Conservation (phyloP, 2,329 filamentous ascomycete species). For the Huntiella omanensis region DNA sequence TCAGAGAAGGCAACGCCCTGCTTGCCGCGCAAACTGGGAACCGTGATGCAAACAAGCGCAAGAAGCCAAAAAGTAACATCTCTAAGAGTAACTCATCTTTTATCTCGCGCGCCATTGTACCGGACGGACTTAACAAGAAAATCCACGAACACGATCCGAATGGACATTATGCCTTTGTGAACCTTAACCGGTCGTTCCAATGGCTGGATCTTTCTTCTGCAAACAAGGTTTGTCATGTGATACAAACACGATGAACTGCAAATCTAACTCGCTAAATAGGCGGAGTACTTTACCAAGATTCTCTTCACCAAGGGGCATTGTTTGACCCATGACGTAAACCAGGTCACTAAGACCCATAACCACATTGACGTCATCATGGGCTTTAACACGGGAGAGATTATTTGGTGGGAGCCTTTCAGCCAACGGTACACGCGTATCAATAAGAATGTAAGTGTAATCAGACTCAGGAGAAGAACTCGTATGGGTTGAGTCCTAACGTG, state of each 20-base stretch:
- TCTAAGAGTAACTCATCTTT: slow-evolving; percentile 98
- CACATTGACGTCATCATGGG: slow-evolving; percentile 90
- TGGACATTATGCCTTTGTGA: slow-evolving; percentile 79
- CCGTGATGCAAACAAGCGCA: slow-evolving; percentile 59
- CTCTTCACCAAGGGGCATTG: slow-evolving; percentile 93
- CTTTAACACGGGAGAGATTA: slow-evolving; percentile 89
- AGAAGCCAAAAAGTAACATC: slow-evolving; percentile 96
- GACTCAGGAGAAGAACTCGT: background rate
- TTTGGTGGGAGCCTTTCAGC: slow-evolving; percentile 96
- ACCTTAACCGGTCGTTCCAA: slow-evolving; percentile 87
- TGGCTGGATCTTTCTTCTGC: slow-evolving; percentile 79
- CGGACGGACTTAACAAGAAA: slow-evolving; percentile 63
- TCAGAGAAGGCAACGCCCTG: slow-evolving; percentile 71
- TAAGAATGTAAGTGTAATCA: slow-evolving; percentile 49
- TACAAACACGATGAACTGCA: background rate
- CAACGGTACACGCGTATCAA: slow-evolving; percentile 92
- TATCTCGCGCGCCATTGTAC: slow-evolving; percentile 86
- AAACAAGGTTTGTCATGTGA: slow-evolving; percentile 32
- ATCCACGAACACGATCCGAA: slow-evolving; percentile 60
- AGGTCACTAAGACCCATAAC: slow-evolving; percentile 53
- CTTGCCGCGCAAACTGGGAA: slow-evolving; percentile 37
- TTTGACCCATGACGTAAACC: slow-evolving; percentile 83
- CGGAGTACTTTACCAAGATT: slow-evolving; percentile 87
- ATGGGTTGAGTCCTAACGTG: slow-evolving; percentile 7
- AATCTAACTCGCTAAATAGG: slow-evolving; percentile 23